Evolutionary conservation across 257 asterid species (phyloP).

Genomic region (Gentiana macrophylla): DNA sequence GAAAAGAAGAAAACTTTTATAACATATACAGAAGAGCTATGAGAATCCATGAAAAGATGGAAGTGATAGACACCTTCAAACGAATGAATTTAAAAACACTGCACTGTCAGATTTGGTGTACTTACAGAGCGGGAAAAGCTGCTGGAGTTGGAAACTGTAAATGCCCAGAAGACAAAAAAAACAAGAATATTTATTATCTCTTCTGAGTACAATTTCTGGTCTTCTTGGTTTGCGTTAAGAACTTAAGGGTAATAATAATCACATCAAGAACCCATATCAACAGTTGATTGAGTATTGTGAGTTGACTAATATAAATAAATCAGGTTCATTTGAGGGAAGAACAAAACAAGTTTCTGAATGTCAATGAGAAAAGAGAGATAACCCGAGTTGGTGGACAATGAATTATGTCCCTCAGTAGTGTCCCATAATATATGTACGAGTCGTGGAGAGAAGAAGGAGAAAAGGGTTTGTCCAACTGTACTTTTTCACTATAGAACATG

Average conservation of each 20-base stretch:
- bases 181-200: slow-evolving; percentile 1
- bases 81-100: slow-evolving; percentile 26
- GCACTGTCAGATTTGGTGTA: slow-evolving; percentile 7
- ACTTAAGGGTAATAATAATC: slow-evolving; percentile 2
- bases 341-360: slow-evolving; percentile 10
- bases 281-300: slow-evolving; percentile 3
- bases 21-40: background rate
- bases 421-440: slow-evolving; percentile 1
- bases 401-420: background rate
- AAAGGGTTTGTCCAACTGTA: slow-evolving; percentile 3
- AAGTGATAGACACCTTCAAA: slow-evolving; percentile 22
- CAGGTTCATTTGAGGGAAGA: slow-evolving; percentile 4
- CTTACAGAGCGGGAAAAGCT: slow-evolving; percentile 13
- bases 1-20: slow-evolving; percentile 1
- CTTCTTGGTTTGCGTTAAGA: slow-evolving; percentile 39
- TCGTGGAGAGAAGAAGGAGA: background rate
- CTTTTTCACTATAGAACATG: background rate
- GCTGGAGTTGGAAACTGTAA: slow-evolving; percentile 8
- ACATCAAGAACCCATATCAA: slow-evolving; percentile 19
- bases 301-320: slow-evolving; percentile 2
- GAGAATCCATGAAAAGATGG: slow-evolving; percentile 16
- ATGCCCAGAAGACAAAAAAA: slow-evolving; percentile 13
- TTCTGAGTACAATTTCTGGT: slow-evolving; percentile 20
- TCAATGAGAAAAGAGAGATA: slow-evolving; percentile 4
- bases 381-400: background rate